These are phyloP conservation scores for Cornus kousa DNA, from an alignment of 148 eudicot genomes.

Conservation along the genomic window DNA sequence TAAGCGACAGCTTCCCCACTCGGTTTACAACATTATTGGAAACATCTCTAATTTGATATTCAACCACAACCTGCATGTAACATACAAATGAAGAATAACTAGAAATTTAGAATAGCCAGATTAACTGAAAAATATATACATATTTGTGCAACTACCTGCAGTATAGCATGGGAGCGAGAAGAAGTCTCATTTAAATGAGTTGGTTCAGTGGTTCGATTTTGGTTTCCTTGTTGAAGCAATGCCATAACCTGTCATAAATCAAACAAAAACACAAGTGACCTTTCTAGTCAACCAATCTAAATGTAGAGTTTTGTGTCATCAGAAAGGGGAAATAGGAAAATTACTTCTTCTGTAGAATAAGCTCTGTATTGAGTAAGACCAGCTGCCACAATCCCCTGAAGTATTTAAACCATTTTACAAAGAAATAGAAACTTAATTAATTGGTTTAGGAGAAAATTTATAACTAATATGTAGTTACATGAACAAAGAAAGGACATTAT, in stretches of 20 bases:
- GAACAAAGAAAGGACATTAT: no score
- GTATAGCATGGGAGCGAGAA: slow-evolving; percentile 87
- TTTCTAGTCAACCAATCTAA: background rate
- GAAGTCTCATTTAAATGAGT: slow-evolving; percentile 90
- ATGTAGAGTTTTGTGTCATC: slow-evolving; percentile 3
- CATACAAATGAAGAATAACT: background rate
- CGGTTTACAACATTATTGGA: slow-evolving; percentile 48
- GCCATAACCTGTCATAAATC: slow-evolving; percentile 69
- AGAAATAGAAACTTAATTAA: no score
- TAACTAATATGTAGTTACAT: no score
- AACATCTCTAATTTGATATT: slow-evolving; percentile 62
- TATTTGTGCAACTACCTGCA: slow-evolving; percentile 53
- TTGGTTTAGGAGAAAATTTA: no score
- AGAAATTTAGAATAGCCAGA: background rate
- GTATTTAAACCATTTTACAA: background rate
- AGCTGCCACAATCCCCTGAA: slow-evolving; percentile 84
- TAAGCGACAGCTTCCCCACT: slow-evolving; percentile 76
- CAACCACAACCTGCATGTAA: slow-evolving; percentile 58
- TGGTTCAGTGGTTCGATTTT: slow-evolving; percentile 87
- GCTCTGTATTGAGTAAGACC: slow-evolving; percentile 87
- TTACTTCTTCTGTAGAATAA: slow-evolving; percentile 86
- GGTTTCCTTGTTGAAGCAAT: slow-evolving; percentile 81
- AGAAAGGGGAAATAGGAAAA: background rate
- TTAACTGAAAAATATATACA: background rate
- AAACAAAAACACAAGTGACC: background rate